Evolutionary conservation across 2,329 filamentous ascomycete genomes (phyloP), one percentile per base, ranked within the genome.

Genomic region (Stagonosporopsis vannaccii): DNA sequence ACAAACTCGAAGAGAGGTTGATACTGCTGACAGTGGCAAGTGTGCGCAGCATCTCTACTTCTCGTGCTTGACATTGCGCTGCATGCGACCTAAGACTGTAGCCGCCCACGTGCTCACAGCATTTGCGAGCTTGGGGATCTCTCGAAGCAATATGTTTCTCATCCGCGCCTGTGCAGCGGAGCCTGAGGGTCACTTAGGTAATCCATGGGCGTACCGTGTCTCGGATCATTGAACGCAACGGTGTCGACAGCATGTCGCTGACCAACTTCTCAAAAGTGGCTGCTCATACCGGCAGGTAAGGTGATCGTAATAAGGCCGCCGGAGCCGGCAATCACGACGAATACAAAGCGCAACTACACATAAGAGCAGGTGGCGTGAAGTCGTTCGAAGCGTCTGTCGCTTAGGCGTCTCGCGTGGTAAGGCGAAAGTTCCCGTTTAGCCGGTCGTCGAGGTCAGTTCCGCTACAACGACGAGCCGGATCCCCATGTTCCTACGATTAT

Each of bases 391-490:
- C n/a, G n/a, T n/a, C n/a, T n/a, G n/a, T n/a, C n/a, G n/a, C n/a
- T n/a, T n/a, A 13, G 33, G 44, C 11, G 5, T 17, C 6, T 47
- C 15, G 43, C 44, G 32, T 47, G 36, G 44, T 19, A 36, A 54
- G 39, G 44, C 32, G 25, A 44, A 26, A 15, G n/a, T 13, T 48
- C 44, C 51, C 44, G 13, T 48, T 55, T 44, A 55, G 33, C 37
- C 51, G 51, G 45, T 44, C 26, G 36, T 48, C 33, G 19, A 25
- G 32, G 32, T 23, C 25, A 41, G 17, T 19, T 37, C 22, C 35
- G 51, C 51, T 47, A 43, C 42, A 47, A 30, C 28, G 36, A 28
- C 19, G n/a, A 23, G 37, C 43, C 26, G 37, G 40, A 46, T 15
- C 39, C 15, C 9, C 15, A 22, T 19, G 13, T 39, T 32, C 40